Evolutionary conservation across 2,329 filamentous ascomycete genomes (phyloP).

Genomic region (Fusarium sp.): DNA sequence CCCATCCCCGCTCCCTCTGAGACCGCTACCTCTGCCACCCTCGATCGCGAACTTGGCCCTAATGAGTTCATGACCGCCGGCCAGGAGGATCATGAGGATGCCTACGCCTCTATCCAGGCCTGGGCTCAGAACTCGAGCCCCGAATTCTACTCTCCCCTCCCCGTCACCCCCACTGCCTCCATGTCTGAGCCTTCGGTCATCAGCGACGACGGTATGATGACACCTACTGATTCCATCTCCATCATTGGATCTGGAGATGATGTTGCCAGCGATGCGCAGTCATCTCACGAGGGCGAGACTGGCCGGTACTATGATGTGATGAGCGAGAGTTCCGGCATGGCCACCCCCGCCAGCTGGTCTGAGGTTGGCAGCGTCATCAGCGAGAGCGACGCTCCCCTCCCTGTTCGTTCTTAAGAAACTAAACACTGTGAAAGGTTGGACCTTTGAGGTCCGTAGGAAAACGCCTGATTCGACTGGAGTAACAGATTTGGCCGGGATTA

Average conservation of each 20-base stretch:
- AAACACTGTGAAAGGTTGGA: neutral
- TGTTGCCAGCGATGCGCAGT: slow-evolving; percentile 56
- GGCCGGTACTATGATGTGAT: slow-evolving; percentile 64
- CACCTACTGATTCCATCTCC: slow-evolving; percentile 70
- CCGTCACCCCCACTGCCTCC: slow-evolving; percentile 61
- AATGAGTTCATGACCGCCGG: slow-evolving; percentile 66
- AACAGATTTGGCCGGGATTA: slow-evolving; percentile 1
- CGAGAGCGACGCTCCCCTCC: slow-evolving; percentile 59
- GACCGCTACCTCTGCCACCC: slow-evolving; percentile 43
- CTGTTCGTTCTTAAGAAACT: slow-evolving; percentile 46
- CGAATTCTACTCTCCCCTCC: slow-evolving; percentile 72
- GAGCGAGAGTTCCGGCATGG: slow-evolving; percentile 69
- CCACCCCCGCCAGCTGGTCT: slow-evolving; percentile 72
- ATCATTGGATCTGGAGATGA: slow-evolving; percentile 64
- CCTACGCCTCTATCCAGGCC: slow-evolving; percentile 72
- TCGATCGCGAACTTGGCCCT: slow-evolving; percentile 52
- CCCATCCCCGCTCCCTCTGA: slow-evolving; percentile 33
- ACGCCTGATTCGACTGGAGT: neutral
- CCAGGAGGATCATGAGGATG: slow-evolving; percentile 58
- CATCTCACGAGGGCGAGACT: slow-evolving; percentile 52
- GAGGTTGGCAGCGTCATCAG: slow-evolving; percentile 73
- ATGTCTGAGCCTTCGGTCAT: slow-evolving; percentile 64
- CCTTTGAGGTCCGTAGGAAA: neutral
- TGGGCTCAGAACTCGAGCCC: slow-evolving; percentile 68
- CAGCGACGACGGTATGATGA: slow-evolving; percentile 64